Evolutionary conservation across 257 asterid genomes (phyloP).

Genomic region (Plantago major): DNA sequence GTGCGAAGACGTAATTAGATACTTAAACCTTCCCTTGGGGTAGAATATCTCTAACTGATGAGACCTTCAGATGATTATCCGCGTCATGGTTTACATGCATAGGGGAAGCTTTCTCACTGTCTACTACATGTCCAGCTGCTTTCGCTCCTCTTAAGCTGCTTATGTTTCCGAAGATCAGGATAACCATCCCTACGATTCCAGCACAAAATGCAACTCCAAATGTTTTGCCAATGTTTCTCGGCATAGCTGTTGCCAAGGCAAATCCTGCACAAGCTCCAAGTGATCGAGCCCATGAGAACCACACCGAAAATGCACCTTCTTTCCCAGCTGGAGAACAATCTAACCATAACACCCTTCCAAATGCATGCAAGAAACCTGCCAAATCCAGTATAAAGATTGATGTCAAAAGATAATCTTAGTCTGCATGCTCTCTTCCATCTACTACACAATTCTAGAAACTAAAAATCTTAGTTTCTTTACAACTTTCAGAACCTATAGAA

Average conservation of each 20-base stretch:
- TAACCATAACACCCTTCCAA: slow-evolving; percentile 69
- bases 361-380: slow-evolving; percentile 74
- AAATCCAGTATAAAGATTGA: neutral
- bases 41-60: slow-evolving; percentile 25
- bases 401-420: neutral
- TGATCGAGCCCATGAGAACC: slow-evolving; percentile 78
- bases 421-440: too few species aligned
- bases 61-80: slow-evolving; percentile 28
- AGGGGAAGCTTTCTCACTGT: slow-evolving; percentile 48
- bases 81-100: slow-evolving; percentile 24
- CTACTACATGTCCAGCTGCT: slow-evolving; percentile 66
- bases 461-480: too few species aligned
- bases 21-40: slow-evolving; percentile 31
- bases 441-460: too few species aligned
- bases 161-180: slow-evolving; percentile 68
- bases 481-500: too few species aligned
- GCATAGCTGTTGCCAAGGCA: slow-evolving; percentile 54
- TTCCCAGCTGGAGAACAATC: slow-evolving; percentile 88
- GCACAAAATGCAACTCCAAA: slow-evolving; percentile 62
- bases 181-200: slow-evolving; percentile 49
- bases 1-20: neutral
- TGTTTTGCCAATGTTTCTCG: slow-evolving; percentile 49
- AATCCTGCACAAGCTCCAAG: slow-evolving; percentile 71
- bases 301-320: slow-evolving; percentile 83
- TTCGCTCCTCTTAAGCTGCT: slow-evolving; percentile 81